These are phyloP conservation scores for Epichloe gansuensis DNA, from an alignment of 2,329 filamentous ascomycete species.

Conservation along the genomic window DNA sequence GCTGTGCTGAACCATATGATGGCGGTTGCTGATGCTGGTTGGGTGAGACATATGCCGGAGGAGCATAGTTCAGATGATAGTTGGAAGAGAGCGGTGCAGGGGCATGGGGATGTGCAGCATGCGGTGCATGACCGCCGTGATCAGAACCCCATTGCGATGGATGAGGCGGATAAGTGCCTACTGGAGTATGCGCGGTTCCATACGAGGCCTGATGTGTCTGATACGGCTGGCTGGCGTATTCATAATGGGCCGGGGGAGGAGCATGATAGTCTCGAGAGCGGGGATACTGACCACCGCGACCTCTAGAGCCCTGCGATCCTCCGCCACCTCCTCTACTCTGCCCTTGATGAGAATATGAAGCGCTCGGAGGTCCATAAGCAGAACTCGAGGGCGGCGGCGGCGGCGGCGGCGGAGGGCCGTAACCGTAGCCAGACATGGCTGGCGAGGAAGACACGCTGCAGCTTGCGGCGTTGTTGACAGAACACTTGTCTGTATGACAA, in stretches of 20 bases:
- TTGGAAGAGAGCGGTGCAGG: constrained; percentile 37
- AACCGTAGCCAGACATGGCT: constrained; percentile 37
- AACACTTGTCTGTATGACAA: constrained; percentile 9
- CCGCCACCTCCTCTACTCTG: constrained; percentile 26
- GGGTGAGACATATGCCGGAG: constrained; percentile 34
- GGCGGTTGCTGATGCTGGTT: constrained; percentile 31
- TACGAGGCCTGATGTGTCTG: constrained; percentile 18
- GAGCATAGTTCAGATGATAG: constrained; percentile 47
- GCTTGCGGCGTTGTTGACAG: constrained; percentile 7
- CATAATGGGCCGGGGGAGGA: constrained; percentile 26
- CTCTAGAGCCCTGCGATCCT: constrained; percentile 23
- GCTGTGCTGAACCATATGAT: constrained; percentile 28
- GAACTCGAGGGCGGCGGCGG: constrained; percentile 24
- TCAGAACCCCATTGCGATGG: constrained; percentile 30
- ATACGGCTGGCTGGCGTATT: constrained; percentile 29
- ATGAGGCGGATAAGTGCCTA: constrained; percentile 24
- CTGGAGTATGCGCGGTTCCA: constrained; percentile 22
- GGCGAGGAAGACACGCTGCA: not conserved
- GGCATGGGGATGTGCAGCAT: constrained; percentile 31
- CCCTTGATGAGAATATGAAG: constrained; percentile 25
- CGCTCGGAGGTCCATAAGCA: constrained; percentile 27
- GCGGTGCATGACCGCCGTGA: constrained; percentile 21
- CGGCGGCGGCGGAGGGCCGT: constrained; percentile 37
- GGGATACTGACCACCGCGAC: constrained; percentile 27
- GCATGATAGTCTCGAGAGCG: constrained; percentile 29